These are phyloP conservation scores for Fomitopsis palustris DNA, from an alignment of 1,284 basidiomycete genomes.

Conservation along the genomic window DNA sequence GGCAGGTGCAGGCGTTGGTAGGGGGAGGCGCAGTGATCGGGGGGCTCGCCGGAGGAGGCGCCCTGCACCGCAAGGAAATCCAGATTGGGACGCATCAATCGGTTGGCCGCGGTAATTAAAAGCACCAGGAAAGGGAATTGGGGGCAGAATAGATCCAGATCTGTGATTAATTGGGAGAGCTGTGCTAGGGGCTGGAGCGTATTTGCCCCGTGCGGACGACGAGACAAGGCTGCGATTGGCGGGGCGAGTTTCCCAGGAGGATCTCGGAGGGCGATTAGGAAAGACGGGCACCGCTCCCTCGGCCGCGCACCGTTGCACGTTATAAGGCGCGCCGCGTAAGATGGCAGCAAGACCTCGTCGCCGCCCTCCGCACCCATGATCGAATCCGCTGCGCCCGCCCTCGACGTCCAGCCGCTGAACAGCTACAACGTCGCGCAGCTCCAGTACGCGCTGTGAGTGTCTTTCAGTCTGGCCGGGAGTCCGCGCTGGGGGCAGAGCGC, in stretches of 20 bases:
- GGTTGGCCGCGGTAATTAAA: conserved; percentile 3
- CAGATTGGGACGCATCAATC: conserved; percentile 1
- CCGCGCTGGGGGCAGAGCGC: not conserved
- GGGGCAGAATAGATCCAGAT: conserved; percentile 6
- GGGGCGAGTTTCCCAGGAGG: conserved; percentile 3
- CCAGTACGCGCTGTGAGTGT: conserved; percentile 54
- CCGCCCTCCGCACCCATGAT: conserved; percentile 24
- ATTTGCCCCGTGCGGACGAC: conserved; percentile 6
- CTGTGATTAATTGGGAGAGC: conserved; percentile 7
- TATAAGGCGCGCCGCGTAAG: not conserved
- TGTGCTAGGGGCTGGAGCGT: conserved; percentile 16
- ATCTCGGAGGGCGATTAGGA: conserved; percentile 6
- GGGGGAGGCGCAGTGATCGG: not conserved
- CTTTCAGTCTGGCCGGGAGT: conserved; percentile 6
- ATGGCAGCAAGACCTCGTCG: conserved; percentile 30
- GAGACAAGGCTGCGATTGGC: conserved; percentile 6
- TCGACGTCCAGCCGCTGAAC: conserved; percentile 39
- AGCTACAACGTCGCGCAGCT: conserved; percentile 62
- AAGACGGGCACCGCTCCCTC: not conserved
- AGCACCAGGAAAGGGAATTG: conserved; percentile 4
- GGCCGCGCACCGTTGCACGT: conserved; percentile 12
- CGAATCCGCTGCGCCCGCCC: conserved; percentile 26
- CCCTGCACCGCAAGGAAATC: not conserved
- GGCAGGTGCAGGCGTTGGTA: not conserved
- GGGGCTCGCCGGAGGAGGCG: not conserved